phyloP scores from a whole-genome alignment of 192 early-diverging fungal genomes.

The Podochytrium sp. region DNA sequence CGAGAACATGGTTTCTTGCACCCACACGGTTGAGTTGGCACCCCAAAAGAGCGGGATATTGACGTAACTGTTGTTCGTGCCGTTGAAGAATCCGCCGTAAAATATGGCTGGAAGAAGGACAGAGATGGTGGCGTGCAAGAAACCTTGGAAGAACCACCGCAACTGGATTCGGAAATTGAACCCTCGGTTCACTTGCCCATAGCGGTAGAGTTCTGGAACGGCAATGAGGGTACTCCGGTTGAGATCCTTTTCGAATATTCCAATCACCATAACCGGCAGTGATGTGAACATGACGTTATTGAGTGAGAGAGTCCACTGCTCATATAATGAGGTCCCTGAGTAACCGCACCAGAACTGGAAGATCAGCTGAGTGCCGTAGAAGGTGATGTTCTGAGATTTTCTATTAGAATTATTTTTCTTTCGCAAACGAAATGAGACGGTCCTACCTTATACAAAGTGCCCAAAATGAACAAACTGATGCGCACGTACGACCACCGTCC shows the following conservation, averaged over 20 bases:
- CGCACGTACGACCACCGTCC: conserved; percentile 82
- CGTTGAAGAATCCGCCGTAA: conserved; percentile 11
- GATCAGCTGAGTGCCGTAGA: conserved; percentile 74
- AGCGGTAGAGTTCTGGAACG: conserved; percentile 75
- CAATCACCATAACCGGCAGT: conserved; percentile 74
- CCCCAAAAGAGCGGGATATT: background rate
- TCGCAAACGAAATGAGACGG: background rate
- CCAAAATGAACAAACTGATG: conserved; percentile 60
- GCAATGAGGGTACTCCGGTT: conserved; percentile 62
- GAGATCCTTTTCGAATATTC: conserved; percentile 81
- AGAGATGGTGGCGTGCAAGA: conserved; percentile 52
- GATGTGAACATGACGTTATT: conserved; percentile 86
- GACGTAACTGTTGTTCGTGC: background rate
- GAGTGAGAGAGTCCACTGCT: conserved; percentile 77
- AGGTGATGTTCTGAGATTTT: conserved; percentile 68
- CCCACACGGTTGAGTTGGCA: conserved; percentile 6
- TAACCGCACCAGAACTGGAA: conserved; percentile 81
- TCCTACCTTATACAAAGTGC: conserved; percentile 82
- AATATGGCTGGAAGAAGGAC: conserved; percentile 27
- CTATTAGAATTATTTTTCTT: background rate
- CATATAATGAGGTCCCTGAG: conserved; percentile 68
- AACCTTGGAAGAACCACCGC: conserved; percentile 58
- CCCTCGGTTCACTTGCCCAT: conserved; percentile 57
- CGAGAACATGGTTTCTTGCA: conserved; percentile 14
- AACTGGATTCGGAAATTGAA: conserved; percentile 59